Evolutionary conservation across 2,329 filamentous ascomycete species (phyloP).

Genomic region (Apiospora pterosperma): DNA sequence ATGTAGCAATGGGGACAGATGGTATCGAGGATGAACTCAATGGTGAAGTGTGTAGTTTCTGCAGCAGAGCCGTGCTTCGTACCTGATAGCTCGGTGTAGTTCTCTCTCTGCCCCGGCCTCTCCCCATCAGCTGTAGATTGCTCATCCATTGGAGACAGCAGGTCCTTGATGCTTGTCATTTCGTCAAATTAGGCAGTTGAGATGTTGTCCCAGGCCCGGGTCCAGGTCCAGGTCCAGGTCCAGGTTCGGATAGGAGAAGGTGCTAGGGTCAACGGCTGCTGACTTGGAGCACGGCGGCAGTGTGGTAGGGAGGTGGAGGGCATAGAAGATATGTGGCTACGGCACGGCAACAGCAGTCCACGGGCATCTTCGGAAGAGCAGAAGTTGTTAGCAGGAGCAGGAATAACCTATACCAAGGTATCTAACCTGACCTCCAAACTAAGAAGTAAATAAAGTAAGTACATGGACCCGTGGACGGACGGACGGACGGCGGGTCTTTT

Average conservation of each 20-base stretch:
- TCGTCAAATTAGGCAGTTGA: neutral
- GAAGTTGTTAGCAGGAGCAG: neutral
- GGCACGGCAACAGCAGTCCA: neutral
- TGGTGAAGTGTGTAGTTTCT: slow-evolving; percentile 30
- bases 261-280: neutral
- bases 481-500: neutral
- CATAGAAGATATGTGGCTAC: neutral
- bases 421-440: neutral
- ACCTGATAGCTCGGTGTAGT: neutral
- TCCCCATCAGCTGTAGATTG: neutral
- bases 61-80: neutral
- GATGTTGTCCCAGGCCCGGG: neutral
- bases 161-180: slow-evolving; percentile 26
- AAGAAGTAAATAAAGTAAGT: neutral
- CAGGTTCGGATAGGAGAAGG: neutral
- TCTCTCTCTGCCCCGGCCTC: neutral
- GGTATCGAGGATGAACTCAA: slow-evolving; percentile 47
- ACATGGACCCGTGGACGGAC: neutral
- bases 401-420: neutral
- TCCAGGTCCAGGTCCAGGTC: neutral
- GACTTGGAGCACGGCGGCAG: neutral
- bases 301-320: neutral
- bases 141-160: slow-evolving; percentile 22
- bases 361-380: neutral
- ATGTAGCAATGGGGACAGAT: slow-evolving; percentile 53